These are phyloP conservation scores for Coemansia sp. DNA, from an alignment of 192 early-diverging fungal genomes.

Conservation along the genomic window DNA sequence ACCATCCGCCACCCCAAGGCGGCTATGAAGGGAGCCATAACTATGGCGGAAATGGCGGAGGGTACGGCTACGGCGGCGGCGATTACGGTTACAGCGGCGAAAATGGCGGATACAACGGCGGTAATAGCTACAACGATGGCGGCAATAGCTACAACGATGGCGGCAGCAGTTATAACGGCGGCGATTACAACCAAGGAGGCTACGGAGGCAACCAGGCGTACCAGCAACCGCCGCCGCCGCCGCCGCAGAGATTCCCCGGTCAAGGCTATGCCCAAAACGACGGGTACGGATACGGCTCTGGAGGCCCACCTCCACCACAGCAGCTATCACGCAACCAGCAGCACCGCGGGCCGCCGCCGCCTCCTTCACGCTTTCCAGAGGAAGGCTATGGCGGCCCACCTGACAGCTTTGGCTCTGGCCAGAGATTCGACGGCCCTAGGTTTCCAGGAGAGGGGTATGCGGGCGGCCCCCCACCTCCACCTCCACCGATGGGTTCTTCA, in stretches of 20 bases:
- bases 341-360: constrained; percentile 11
- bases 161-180: constrained; percentile 11
- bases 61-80: constrained; percentile 12
- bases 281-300: constrained; percentile 15
- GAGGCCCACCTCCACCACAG: constrained; percentile 12
- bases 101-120: constrained; percentile 4
- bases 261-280: constrained; percentile 25
- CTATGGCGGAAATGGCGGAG: constrained; percentile 5
- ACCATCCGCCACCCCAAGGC: constrained; percentile 21
- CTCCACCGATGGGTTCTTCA: constrained; percentile 7
- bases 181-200: constrained; percentile 1
- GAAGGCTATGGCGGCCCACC: constrained; percentile 21
- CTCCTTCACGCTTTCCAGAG: constrained; percentile 12
- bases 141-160: constrained; percentile 7
- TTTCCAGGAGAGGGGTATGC: constrained; percentile 26
- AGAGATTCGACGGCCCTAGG: constrained; percentile 6
- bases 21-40: constrained; percentile 13
- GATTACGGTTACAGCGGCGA: not conserved
- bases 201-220: constrained; percentile 5
- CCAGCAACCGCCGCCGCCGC: constrained; percentile 8
- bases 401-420: constrained; percentile 10
- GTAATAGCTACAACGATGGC: constrained; percentile 7
- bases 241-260: constrained; percentile 20
- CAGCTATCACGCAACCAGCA: constrained; percentile 9
- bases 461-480: constrained; percentile 2